Conservation (phyloP, 805 yeast species). For the Wickerhamiella kurtzmanii region DNA sequence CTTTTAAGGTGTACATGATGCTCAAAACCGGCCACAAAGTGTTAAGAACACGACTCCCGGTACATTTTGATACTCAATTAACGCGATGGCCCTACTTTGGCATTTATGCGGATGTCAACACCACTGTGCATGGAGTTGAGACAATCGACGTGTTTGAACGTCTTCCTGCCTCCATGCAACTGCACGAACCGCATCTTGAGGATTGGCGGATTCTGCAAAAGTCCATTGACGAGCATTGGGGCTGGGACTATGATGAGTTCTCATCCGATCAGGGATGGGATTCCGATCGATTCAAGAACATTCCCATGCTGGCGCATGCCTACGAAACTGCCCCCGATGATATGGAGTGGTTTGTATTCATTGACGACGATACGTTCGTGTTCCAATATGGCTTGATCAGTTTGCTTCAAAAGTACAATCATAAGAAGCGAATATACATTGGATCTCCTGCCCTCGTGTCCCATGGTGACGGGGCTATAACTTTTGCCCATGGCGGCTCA, state of each 20-base stretch:
- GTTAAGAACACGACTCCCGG: slow-evolving; percentile 26
- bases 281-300: slow-evolving; percentile 26
- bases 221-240: slow-evolving; percentile 18
- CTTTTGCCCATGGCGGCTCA: slow-evolving; percentile 29
- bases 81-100: slow-evolving; percentile 23
- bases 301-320: slow-evolving; percentile 28
- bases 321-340: slow-evolving; percentile 18
- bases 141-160: slow-evolving; percentile 24
- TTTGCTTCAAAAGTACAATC: slow-evolving; percentile 18
- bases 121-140: slow-evolving; percentile 22
- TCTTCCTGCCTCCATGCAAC: slow-evolving; percentile 12
- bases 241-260: slow-evolving; percentile 8
- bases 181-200: slow-evolving; percentile 13
- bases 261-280: slow-evolving; percentile 22
- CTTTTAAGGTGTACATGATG: slow-evolving; percentile 22
- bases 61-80: slow-evolving; percentile 25
- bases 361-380: slow-evolving; percentile 26
- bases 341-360: slow-evolving; percentile 26
- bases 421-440: slow-evolving; percentile 21
- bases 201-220: slow-evolving; percentile 21
- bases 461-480: slow-evolving; percentile 11
- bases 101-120: slow-evolving; percentile 26
- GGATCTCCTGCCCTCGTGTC: slow-evolving; percentile 18
- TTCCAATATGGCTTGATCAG: slow-evolving; percentile 20
- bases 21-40: slow-evolving; percentile 27